phyloP scores from a whole-genome alignment of 1,284 basidiomycete genomes.

The Albatrellus sp. region DNA sequence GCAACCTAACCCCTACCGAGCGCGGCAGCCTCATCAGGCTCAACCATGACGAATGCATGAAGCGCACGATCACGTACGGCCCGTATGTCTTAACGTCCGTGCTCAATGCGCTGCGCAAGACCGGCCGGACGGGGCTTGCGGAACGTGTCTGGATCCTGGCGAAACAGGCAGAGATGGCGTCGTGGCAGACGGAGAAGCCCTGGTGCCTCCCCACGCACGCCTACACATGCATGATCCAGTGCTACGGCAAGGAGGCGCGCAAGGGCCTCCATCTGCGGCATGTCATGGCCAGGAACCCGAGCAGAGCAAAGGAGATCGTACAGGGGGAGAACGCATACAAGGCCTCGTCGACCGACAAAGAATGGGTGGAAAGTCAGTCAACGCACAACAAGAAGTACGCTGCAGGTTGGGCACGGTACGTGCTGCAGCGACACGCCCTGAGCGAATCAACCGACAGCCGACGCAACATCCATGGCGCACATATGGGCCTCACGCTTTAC shows the following conservation, averaged over 20 bases:
- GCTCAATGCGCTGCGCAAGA: constrained; percentile 48
- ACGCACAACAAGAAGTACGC: constrained; percentile 1
- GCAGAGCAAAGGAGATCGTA: not conserved
- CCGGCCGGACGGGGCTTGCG: constrained; percentile 40
- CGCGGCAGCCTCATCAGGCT: constrained; percentile 12
- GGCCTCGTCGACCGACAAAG: too few species aligned
- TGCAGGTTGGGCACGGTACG: constrained; percentile 26
- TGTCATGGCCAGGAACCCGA: not conserved
- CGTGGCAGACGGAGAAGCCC: constrained; percentile 29
- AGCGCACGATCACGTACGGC: constrained; percentile 36
- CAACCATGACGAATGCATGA: constrained; percentile 21
- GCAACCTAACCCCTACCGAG: constrained; percentile 13
- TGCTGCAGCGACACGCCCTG: constrained; percentile 3
- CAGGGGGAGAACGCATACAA: too few species aligned
- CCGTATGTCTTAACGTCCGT: constrained; percentile 46
- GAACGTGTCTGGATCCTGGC: constrained; percentile 54
- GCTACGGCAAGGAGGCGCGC: constrained; percentile 41
- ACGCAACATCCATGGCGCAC: constrained; percentile 5
- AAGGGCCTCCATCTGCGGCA: constrained; percentile 13
- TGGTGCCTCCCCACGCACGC: constrained; percentile 56
- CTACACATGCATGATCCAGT: constrained; percentile 61
- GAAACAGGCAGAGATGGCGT: constrained; percentile 39
- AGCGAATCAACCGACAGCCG: not conserved
- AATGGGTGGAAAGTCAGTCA: not conserved
- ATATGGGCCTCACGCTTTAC: constrained; percentile 21